Base-by-base conservation (phyloP, 2,329 filamentous ascomycete species). In the Colletotrichum tropicale region DNA sequence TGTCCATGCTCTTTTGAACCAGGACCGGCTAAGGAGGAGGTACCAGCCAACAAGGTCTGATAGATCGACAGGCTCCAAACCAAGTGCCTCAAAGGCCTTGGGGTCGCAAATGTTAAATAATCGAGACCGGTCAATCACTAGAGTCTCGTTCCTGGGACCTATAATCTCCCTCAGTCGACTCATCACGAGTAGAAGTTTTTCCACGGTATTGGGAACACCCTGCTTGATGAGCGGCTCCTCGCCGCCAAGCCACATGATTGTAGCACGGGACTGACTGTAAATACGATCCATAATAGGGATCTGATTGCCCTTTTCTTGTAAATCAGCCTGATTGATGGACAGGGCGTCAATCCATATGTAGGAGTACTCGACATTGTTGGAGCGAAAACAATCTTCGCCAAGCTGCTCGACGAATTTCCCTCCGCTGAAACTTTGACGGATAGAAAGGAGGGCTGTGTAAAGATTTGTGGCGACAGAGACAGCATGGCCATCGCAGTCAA, bases 91-190 rank as follows among this genome's bases (percentile, higher is more conserved):
- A 43, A 3, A 43, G 38, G 38, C 38, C 0, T 43, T 6, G 10
- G 38, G 38, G 0, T 43, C 38, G 9, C 0, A 43, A 1, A 43
- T 43, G 38, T 43, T 18, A 0, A 43, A 43, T 10, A 0, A 0
- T 43, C 0, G 18, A 0, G 0, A 43, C 38, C 38, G 3, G 2
- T 43, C 18, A 0, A 43, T 43, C 0, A 43, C 16, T 6, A 43
- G 8, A 2, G 3, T 1, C 38, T 43, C 38, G n/a, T 43, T 43
- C 0, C 5, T 1, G 0, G 38, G 38, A 3, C 38, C 38, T 43
- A 43, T 3, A 0, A 6, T 0, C 38, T 43, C 38, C 38, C 18
- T 1, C 0, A 43, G 38, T 18, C 38, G 38, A 0, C 3, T 43
- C 0, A 0, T 6, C 8, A 43, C 38, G 18, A 43, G 38, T 18